Evolutionary conservation across 2,329 filamentous ascomycete genomes (phyloP).

Genomic region (Teratosphaeria viscida): DNA sequence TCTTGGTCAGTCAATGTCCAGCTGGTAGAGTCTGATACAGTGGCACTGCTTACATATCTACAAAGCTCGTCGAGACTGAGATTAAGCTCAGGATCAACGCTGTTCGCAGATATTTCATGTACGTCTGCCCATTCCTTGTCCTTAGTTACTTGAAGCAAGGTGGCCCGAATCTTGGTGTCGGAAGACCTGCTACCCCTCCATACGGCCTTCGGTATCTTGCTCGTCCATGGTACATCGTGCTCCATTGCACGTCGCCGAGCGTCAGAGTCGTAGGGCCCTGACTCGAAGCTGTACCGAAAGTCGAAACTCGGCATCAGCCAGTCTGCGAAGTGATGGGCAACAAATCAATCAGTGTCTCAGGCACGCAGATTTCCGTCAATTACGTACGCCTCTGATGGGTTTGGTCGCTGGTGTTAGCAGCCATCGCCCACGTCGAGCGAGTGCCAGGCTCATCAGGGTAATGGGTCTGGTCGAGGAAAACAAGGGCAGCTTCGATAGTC

Average conservation of each 20-base stretch:
- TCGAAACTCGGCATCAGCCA: conserved; percentile 45
- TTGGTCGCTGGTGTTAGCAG: conserved; percentile 13
- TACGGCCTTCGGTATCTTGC: conserved; percentile 16
- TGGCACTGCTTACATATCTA: conserved; percentile 8
- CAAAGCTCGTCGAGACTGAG: conserved; percentile 18
- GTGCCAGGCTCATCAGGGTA: conserved; percentile 9
- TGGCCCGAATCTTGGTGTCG: conserved; percentile 16
- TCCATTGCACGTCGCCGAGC: conserved; percentile 9
- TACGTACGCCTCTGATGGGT: conserved; percentile 22
- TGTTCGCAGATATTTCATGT: conserved; percentile 4
- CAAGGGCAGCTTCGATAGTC: conserved; percentile 38
- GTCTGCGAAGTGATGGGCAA: conserved; percentile 2
- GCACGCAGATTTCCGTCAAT: too few relatives aligned
- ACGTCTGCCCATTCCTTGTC: conserved; percentile 29
- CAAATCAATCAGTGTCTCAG: too few relatives aligned
- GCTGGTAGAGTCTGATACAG: neutral
- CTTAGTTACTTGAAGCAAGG: conserved; percentile 20
- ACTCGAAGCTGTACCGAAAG: conserved; percentile 34
- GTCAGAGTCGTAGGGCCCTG: conserved; percentile 8
- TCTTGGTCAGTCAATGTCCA: neutral
- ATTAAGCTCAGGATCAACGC: conserved; percentile 7
- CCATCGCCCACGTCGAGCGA: neutral
- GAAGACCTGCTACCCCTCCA: neutral
- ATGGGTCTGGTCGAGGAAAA: conserved; percentile 31
- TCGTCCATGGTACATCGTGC: conserved; percentile 13